A percentile compares a stretch with the other conserved stretches of the same genome.
Evolutionary conservation across 805 yeast genomes (phyloP).

Genomic region (Geotrichum ghanense): DNA sequence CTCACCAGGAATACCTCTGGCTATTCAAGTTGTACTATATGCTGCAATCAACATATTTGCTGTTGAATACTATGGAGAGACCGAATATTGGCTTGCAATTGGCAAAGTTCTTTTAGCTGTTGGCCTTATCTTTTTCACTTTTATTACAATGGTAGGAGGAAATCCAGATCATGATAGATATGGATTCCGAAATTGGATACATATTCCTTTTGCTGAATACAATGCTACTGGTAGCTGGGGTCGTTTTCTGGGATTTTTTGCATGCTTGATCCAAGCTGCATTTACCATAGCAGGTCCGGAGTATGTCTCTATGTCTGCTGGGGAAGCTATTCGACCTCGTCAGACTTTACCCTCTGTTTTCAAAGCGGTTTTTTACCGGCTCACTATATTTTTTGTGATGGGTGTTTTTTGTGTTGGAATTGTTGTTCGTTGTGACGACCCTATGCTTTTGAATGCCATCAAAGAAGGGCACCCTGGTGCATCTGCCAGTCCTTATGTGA

Average conservation of each 20-base stretch:
- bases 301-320: conserved; percentile 74
- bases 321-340: conserved; percentile 66
- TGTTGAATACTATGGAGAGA: conserved; percentile 67
- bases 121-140: conserved; percentile 67
- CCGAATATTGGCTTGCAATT: conserved; percentile 68
- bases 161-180: conserved; percentile 58
- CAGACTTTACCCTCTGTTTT: conserved; percentile 67
- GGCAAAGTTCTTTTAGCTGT: conserved; percentile 63
- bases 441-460: conserved; percentile 45
- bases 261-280: conserved; percentile 58
- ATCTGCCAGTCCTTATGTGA: conserved; percentile 69
- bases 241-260: conserved; percentile 59
- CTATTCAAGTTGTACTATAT: conserved; percentile 53
- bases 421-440: conserved; percentile 60
- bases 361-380: conserved; percentile 59
- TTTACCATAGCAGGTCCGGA: conserved; percentile 85
- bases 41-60: conserved; percentile 58
- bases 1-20: conserved; percentile 58
- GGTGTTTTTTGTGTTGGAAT: conserved; percentile 74
- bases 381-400: conserved; percentile 55
- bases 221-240: conserved; percentile 47
- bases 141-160: conserved; percentile 79
- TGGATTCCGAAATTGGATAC: conserved; percentile 47
- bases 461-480: conserved; percentile 60
- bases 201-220: conserved; percentile 48